phyloP scores from a whole-genome alignment of 1,139 yeast species.

The Hemisphaericaspora lyxosophila region DNA sequence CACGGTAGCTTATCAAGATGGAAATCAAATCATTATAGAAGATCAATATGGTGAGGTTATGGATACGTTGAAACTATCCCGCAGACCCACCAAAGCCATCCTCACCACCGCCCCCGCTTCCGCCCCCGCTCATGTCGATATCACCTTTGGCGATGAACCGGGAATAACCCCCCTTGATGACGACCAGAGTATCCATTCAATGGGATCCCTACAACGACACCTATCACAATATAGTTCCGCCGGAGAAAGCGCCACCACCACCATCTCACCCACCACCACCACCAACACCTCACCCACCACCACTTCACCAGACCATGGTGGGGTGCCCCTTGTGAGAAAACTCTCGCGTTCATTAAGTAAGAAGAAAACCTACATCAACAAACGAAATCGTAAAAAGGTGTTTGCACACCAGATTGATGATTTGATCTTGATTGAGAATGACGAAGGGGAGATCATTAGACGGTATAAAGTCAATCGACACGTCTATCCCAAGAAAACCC shows the following conservation, averaged over 20 bases:
- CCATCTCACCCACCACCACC: too few species aligned
- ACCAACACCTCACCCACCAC: too few species aligned
- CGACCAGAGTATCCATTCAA: constrained; percentile 39
- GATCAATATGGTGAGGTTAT: constrained; percentile 80
- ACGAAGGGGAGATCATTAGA: constrained; percentile 87
- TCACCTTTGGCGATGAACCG: background rate
- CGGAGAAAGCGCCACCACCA: background rate
- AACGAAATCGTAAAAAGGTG: constrained; percentile 32
- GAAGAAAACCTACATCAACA: constrained; percentile 25
- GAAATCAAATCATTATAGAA: constrained; percentile 67
- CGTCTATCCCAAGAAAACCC: constrained; percentile 2
- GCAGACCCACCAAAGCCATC: background rate
- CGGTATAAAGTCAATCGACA: constrained; percentile 73
- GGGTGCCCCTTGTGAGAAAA: constrained; percentile 6
- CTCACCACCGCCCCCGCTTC: background rate
- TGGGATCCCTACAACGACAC: constrained; percentile 39
- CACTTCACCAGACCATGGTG: too few species aligned
- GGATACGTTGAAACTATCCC: constrained; percentile 30
- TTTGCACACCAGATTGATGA: constrained; percentile 59
- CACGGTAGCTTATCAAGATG: constrained; percentile 73
- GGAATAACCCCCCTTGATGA: constrained; percentile 12
- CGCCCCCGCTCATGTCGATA: background rate
- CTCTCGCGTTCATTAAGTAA: constrained; percentile 11
- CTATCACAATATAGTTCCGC: constrained; percentile 31
- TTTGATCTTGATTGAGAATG: constrained; percentile 79